These are phyloP conservation scores for Bimuria novae-zelandiae DNA, from an alignment of 2,329 filamentous ascomycete genomes.

Conservation along the genomic window DNA sequence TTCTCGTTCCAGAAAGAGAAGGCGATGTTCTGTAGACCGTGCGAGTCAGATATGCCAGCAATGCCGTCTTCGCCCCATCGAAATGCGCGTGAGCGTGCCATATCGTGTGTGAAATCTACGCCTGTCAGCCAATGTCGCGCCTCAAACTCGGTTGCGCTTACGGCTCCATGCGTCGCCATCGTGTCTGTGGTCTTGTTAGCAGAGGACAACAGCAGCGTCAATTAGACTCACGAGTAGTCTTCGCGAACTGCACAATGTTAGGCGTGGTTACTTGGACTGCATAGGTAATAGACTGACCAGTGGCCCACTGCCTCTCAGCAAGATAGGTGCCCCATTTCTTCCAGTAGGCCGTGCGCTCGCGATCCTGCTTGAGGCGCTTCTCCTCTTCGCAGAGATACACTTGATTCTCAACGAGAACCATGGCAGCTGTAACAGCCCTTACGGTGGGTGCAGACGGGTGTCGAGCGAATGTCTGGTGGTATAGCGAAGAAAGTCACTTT, in stretches of 20 bases:
- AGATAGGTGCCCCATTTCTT: constrained; percentile 98
- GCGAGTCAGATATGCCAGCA: constrained; percentile 90
- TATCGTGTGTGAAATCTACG: constrained; percentile 88
- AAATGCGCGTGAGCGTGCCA: constrained; percentile 85
- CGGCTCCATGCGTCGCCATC: constrained; percentile 93
- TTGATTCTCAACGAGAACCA: constrained; percentile 89
- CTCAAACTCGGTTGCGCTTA: constrained; percentile 55
- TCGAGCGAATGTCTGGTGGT: constrained; percentile 15
- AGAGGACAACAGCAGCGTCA: constrained; percentile 10
- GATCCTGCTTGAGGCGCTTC: constrained; percentile 84
- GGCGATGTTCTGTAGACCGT: constrained; percentile 87
- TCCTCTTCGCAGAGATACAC: constrained; percentile 90
- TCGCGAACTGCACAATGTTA: constrained; percentile 69
- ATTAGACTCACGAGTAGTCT: constrained; percentile 74
- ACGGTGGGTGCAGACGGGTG: constrained; percentile 9
- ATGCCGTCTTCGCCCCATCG: constrained; percentile 98
- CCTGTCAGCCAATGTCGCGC: constrained; percentile 29
- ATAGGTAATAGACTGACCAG: constrained; percentile 60
- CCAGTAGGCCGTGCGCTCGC: constrained; percentile 86
- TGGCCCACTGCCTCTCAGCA: constrained; percentile 93
- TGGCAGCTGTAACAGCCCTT: constrained; percentile 46
- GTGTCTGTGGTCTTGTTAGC: constrained; percentile 58
- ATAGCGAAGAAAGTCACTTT: constrained; percentile 28
- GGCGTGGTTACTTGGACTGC: constrained; percentile 21
- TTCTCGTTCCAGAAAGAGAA: constrained; percentile 98